Evolutionary conservation across 768 basidiomycete species (phyloP), one percentile per base, ranked within the genome.

Genomic region (Suillus tomentosus): DNA sequence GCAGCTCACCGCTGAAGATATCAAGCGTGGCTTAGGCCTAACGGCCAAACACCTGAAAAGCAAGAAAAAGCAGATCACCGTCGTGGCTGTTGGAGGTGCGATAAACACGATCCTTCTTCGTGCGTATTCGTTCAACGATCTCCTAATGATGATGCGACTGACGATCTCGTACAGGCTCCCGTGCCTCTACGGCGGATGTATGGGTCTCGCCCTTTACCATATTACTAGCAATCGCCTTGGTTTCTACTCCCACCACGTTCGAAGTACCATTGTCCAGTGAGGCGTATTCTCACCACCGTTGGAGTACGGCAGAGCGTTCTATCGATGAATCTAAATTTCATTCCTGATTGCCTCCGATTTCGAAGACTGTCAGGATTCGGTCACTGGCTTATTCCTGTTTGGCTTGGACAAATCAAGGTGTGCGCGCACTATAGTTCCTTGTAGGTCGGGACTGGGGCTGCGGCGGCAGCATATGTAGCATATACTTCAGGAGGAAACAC

Each of bases 171-270:
- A 11, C 34, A 34, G 53, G 34, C 34, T 54, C 31, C 19, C 34
- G 53, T 17, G 53, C 31, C 19, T 54, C 31, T 36, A 54, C 53
- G 19, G 34, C 31, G 10, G 53, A 36, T 36, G 53, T 54, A 11
- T n/a, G n/a, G n/a, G 5, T 53, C 39, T 31, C 17, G 27, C 31
- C 19, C 51, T 34, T 13, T 54, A 19, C 31, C 10, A 13, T 36
- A 11, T 36, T 36, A 10, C 37, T 37, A 31, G 34, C 34, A n/a
- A 54, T 54, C 19, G 3, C 53, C 31, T 54, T 54, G 31, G 31
- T 54, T 54, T 34, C 53, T 54, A 54, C 27, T 51, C 50, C 15
- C 50, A 50, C 24, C 24, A 50, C 50, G 24, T 50, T 50, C 48
- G 24, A 24, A 5, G 31, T 31, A 5, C 5, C 2, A 31, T 31